Conservation (phyloP, 2,329 filamentous ascomycete genomes). For the Paraphaeosphaeria sporulosa region DNA sequence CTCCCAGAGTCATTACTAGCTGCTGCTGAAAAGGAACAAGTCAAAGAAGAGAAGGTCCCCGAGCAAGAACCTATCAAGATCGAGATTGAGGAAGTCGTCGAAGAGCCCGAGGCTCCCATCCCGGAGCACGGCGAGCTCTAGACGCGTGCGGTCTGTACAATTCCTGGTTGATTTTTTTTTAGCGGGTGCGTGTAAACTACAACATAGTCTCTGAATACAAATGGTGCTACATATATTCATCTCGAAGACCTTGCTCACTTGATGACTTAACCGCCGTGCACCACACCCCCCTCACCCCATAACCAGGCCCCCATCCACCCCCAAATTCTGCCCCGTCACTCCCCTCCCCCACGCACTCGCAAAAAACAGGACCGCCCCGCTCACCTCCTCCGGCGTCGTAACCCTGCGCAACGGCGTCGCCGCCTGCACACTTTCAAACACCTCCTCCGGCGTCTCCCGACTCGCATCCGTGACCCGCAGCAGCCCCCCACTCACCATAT, state of each 20-base stretch:
- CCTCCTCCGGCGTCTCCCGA: no score
- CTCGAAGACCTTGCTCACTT: background rate
- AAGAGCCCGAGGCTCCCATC: slow-evolving; percentile 18
- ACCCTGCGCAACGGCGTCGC: no score
- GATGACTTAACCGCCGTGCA: background rate
- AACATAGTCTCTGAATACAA: background rate
- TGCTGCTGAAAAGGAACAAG: slow-evolving; percentile 27
- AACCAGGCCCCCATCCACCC: background rate
- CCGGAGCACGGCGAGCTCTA: slow-evolving; percentile 39
- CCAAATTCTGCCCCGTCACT: background rate
- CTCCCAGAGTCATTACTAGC: slow-evolving; percentile 61
- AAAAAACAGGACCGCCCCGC: background rate
- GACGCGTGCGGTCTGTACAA: slow-evolving; percentile 5
- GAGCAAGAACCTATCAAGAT: slow-evolving; percentile 43
- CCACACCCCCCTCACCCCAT: background rate
- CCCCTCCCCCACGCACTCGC: background rate
- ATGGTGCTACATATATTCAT: background rate
- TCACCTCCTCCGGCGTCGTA: no score
- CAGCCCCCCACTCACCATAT: no score
- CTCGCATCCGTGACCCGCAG: no score
- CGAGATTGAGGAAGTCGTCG: slow-evolving; percentile 39
- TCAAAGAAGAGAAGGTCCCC: slow-evolving; percentile 30
- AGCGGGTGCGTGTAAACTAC: slow-evolving; percentile 7
- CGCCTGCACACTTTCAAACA: no score
- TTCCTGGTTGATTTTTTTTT: background rate